Conservation (phyloP, 257 asterid genomes). For the Penstemon eatonii region DNA sequence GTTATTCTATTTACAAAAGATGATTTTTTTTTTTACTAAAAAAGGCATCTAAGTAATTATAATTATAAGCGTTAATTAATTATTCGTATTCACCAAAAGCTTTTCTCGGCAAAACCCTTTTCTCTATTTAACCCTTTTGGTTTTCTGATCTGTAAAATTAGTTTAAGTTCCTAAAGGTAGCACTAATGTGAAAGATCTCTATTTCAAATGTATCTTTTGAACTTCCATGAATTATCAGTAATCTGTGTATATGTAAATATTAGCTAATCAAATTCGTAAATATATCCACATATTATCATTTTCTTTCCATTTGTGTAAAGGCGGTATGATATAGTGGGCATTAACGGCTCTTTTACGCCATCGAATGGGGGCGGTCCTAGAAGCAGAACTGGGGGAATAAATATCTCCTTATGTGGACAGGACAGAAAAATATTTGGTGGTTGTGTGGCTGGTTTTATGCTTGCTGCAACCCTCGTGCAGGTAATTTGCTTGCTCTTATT, state of each 20-base stretch:
- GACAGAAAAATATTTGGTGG: conserved; percentile 32
- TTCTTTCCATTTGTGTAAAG: conserved; percentile 18
- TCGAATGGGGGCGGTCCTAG: conserved; percentile 23
- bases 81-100: conserved; percentile 35
- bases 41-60: neutral
- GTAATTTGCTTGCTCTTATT: conserved; percentile 25
- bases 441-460: conserved; percentile 27
- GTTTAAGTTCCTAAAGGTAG: neutral
- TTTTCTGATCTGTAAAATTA: neutral
- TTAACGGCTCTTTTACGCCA: conserved; percentile 28
- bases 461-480: conserved; percentile 34
- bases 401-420: conserved; percentile 3
- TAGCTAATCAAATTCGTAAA: neutral
- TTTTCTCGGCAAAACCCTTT: conserved; percentile 31
- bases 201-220: neutral
- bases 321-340: conserved; percentile 26
- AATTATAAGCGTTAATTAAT: neutral
- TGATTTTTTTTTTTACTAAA: too few species aligned
- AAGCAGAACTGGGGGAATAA: conserved; percentile 29
- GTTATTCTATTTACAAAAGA: too few species aligned
- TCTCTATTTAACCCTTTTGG: conserved; percentile 9
- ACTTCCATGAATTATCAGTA: conserved; percentile 2
- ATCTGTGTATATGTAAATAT: conserved; percentile 3
- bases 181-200: too few species aligned
- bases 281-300: neutral